phyloP scores from a whole-genome alignment of 805 yeast genomes.

The Candida sakaeoensis region DNA sequence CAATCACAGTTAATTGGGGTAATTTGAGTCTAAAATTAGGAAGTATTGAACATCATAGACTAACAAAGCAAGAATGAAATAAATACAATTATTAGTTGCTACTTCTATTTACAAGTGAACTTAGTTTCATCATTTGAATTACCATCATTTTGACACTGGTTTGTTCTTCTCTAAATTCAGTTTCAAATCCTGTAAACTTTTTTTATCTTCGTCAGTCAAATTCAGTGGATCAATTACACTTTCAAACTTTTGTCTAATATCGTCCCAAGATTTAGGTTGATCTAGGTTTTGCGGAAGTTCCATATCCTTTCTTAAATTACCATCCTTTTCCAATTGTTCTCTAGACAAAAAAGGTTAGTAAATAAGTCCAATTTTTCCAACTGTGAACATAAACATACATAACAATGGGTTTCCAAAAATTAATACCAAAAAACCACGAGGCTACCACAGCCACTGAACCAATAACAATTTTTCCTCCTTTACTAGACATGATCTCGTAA shows the following conservation, averaged over 20 bases:
- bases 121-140: no score
- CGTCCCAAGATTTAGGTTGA: slow-evolving; percentile 37
- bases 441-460: slow-evolving; percentile 6
- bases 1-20: slow-evolving; percentile 3
- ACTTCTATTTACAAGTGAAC: no score
- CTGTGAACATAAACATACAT: slow-evolving; percentile 55
- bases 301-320: slow-evolving; percentile 59
- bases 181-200: slow-evolving; percentile 4
- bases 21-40: slow-evolving; percentile 4
- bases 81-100: background rate
- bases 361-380: no score
- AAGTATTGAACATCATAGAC: background rate
- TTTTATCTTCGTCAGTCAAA: slow-evolving; percentile 2
- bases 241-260: slow-evolving; percentile 29
- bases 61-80: background rate
- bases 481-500: slow-evolving; percentile 4
- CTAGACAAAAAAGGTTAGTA: slow-evolving; percentile 25
- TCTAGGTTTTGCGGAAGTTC: slow-evolving; percentile 40
- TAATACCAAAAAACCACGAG: slow-evolving; percentile 37
- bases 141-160: background rate
- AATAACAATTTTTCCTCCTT: slow-evolving; percentile 4
- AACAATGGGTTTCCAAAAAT: slow-evolving; percentile 71
- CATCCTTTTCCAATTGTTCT: slow-evolving; percentile 63
- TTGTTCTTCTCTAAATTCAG: slow-evolving; percentile 1
- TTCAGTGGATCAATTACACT: slow-evolving; percentile 27